These are phyloP conservation scores for Mortierella alpina DNA, from an alignment of 192 early-diverging fungal species.

Conservation along the genomic window DNA sequence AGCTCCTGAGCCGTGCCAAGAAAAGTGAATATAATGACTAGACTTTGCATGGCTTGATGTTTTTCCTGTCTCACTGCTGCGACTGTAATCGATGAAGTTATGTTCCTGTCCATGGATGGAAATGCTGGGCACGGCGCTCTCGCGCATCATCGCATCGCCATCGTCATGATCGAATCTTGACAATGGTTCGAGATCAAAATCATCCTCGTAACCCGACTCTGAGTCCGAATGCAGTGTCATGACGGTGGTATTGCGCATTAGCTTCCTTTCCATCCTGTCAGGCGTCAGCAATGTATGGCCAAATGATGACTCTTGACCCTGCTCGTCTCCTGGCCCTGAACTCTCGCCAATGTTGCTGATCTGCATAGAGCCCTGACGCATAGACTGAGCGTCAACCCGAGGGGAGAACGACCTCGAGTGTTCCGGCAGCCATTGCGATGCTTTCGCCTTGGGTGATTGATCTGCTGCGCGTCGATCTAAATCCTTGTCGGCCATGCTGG, in stretches of 20 bases:
- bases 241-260: constrained; percentile 36
- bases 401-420: neutral
- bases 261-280: neutral
- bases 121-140: too few relatives aligned
- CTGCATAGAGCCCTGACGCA: too few relatives aligned
- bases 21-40: too few relatives aligned
- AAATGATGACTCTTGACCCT: neutral
- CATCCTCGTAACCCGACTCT: constrained; percentile 16
- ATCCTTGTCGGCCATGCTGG: constrained; percentile 21
- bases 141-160: too few relatives aligned
- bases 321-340: neutral
- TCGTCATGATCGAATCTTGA: too few relatives aligned
- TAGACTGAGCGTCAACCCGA: neutral
- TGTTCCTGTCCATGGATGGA: too few relatives aligned
- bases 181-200: too few relatives aligned
- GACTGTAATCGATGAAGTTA: too few relatives aligned
- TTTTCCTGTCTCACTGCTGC: too few relatives aligned
- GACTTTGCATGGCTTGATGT: too few relatives aligned
- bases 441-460: neutral
- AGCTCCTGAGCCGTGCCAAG: neutral
- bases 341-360: too few relatives aligned
- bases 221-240: constrained; percentile 43
- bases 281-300: neutral
- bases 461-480: constrained; percentile 1
- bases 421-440: neutral